phyloP scores from a whole-genome alignment of 345 rosid species.

The Brassica cretica region DNA sequence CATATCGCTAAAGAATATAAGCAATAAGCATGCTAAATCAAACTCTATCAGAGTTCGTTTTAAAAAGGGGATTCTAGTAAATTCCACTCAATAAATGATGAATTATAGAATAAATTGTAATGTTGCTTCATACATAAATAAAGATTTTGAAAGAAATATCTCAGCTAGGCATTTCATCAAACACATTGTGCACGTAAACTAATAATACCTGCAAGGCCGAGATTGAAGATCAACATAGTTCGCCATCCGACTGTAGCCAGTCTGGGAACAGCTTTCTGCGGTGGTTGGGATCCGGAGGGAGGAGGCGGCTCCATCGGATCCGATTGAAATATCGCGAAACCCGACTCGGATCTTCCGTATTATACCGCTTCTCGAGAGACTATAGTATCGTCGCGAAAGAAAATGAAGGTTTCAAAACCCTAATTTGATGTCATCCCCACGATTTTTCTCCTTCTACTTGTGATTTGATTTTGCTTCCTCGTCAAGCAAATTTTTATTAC shows the following conservation, averaged over 20 bases:
- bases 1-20: neutral
- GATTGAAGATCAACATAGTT: slow-evolving; percentile 58
- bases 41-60: neutral
- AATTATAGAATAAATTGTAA: neutral
- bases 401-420: slow-evolving; percentile 18
- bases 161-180: slow-evolving; percentile 43
- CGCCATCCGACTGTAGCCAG: slow-evolving; percentile 63
- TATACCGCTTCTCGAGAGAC: slow-evolving; percentile 6
- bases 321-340: neutral
- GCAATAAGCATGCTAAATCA: neutral
- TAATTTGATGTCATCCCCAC: neutral
- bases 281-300: slow-evolving; percentile 33
- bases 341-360: slow-evolving; percentile 29
- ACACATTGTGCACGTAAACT: slow-evolving; percentile 36
- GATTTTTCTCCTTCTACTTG: slow-evolving; percentile 3
- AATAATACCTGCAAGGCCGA: slow-evolving; percentile 70
- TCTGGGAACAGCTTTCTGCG: slow-evolving; percentile 38
- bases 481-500: slow-evolving; percentile 16
- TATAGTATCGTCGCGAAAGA: neutral
- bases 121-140: neutral
- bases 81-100: neutral
- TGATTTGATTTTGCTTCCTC: slow-evolving; percentile 16
- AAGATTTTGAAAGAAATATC: neutral
- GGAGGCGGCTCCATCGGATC: slow-evolving; percentile 47
- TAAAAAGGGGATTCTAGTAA: no score